Evolutionary conservation across 345 rosid species (phyloP).

Genomic region (Firmiana major): DNA sequence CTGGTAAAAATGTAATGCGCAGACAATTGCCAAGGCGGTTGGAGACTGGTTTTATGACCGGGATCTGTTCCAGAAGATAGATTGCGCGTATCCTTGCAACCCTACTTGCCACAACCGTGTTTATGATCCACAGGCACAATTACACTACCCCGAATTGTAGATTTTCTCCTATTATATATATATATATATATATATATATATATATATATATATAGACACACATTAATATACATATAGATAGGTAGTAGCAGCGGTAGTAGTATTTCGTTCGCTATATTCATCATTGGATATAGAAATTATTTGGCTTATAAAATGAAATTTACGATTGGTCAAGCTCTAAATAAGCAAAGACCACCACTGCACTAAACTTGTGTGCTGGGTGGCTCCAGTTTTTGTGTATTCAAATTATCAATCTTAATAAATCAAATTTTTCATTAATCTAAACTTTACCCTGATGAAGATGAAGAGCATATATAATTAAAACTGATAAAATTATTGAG

Average conservation of each 20-base stretch:
- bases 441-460: neutral
- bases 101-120: constrained; percentile 69
- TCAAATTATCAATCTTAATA: neutral
- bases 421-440: neutral
- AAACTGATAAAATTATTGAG: no score
- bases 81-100: constrained; percentile 95
- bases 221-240: no score
- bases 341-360: constrained; percentile 36
- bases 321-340: constrained; percentile 38
- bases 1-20: constrained; percentile 14
- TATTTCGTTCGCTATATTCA: neutral
- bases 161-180: neutral
- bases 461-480: no score
- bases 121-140: constrained; percentile 24
- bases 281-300: no score
- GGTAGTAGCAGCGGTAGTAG: no score
- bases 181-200: neutral
- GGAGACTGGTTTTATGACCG: constrained; percentile 89
- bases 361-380: constrained; percentile 42
- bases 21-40: constrained; percentile 80
- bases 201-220: neutral
- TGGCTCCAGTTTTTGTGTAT: constrained; percentile 12
- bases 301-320: neutral
- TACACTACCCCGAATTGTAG: neutral
- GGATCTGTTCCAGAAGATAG: constrained; percentile 59